Percentiles rank a stretch among this genome's conserved stretches.
These are phyloP conservation scores for Mayamaea pseudoterrestris DNA, from an alignment of 108 stramenopile species.

Conservation along the genomic window DNA sequence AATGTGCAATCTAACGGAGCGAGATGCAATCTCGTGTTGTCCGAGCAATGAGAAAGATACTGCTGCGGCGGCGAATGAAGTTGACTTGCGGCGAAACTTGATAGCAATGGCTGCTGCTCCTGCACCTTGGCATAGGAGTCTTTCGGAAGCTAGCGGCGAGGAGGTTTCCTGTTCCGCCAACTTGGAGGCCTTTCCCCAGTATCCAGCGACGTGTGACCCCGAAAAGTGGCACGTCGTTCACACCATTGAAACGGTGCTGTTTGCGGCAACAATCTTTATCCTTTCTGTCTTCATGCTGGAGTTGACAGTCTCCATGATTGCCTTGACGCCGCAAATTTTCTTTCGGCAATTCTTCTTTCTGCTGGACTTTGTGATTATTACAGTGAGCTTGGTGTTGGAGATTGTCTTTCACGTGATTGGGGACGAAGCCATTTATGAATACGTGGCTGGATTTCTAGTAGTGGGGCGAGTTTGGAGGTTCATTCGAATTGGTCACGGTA, in stretches of 20 bases:
- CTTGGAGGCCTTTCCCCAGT: background rate
- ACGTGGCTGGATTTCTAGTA: constrained; percentile 17
- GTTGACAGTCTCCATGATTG: constrained; percentile 19
- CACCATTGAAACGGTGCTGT: constrained; percentile 15
- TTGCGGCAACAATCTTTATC: constrained; percentile 19
- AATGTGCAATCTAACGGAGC: constrained; percentile 24
- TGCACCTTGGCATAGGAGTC: too few species aligned
- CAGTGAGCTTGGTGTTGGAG: constrained; percentile 25
- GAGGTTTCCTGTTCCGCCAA: constrained; percentile 6
- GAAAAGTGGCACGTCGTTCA: constrained; percentile 30
- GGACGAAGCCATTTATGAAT: constrained; percentile 7
- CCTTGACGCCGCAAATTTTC: constrained; percentile 20
- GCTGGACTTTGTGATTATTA: constrained; percentile 35
- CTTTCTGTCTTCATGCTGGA: constrained; percentile 26
- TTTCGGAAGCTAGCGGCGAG: too few species aligned
- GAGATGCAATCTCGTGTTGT: constrained; percentile 49
- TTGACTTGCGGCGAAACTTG: too few species aligned
- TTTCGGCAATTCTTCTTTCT: constrained; percentile 35
- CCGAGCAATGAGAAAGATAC: background rate
- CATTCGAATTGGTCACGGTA: constrained; percentile 47
- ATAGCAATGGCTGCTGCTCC: too few species aligned
- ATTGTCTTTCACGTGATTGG: constrained; percentile 14
- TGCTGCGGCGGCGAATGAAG: too few species aligned
- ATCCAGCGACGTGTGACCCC: constrained; percentile 19
- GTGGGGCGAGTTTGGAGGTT: constrained; percentile 45